Evolutionary conservation across 768 basidiomycete species (phyloP), one percentile per base, ranked within the genome.

Genomic region (Melanogaster broomeanus): DNA sequence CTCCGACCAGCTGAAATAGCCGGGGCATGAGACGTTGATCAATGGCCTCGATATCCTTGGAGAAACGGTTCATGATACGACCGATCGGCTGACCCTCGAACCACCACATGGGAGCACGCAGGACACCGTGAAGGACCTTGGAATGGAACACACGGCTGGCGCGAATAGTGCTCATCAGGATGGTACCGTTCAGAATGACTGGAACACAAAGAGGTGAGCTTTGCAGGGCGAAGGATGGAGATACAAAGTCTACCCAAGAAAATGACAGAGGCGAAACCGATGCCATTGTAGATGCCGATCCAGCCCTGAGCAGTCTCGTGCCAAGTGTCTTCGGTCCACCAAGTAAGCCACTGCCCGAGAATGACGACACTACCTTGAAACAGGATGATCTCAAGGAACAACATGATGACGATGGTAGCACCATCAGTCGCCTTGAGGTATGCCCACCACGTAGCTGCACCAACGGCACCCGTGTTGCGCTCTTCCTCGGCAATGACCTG

Each of bases 31-130:
- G 61, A 33, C 67, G 63, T 57, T 73, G 71, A 47, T 76, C 75
- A 34, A 75, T 63, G n/a, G 70, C 61, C 38, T 71, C 71, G 40
- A 73, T 64, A 33, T 73, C 68, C 52, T 77, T 74, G 34, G 74
- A 74, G 49, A 81, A 73, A 8, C 80, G 69, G 56, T 79, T 79
- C 58, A 76, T 71, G 51, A 80, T 72, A 1, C 75, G 72, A 1
- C 79, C 79, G 31, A 70, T 71, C 8, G 72, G 73, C 48, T 65
- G 64, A 49, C 64, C 56, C 49, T 65, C 64, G 52, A 65, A 65
- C 64, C 64, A 65, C 64, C 64, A 65, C 37, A 65, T 52, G 30
- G 64, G 64, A 42, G 64, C 61, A 31, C 54, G 24, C 24, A 65
- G 45, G 45, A 65, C 64, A 40, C 64, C 64, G 12, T 41, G 39